A percentile compares a stretch with the other conserved stretches of the same genome.
Evolutionary conservation across 345 rosid species (phyloP).

Genomic region (Pistacia atlantica): DNA sequence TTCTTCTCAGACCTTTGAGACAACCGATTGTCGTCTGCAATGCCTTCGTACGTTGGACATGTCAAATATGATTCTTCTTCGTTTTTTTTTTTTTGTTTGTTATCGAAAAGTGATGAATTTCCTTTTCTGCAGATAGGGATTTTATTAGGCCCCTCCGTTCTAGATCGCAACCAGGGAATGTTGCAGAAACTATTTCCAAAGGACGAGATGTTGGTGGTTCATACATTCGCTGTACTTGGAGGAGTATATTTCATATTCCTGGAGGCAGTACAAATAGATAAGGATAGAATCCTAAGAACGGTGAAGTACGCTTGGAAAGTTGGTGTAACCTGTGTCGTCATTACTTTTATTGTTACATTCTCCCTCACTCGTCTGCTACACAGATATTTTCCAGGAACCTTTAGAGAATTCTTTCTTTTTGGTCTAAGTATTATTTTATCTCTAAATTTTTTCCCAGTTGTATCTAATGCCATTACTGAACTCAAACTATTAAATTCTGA

Average conservation of each 20-base stretch:
- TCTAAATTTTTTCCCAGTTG: constrained; percentile 18
- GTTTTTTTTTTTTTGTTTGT: too few species aligned
- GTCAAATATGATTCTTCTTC: too few species aligned
- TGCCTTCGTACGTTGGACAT: too few species aligned
- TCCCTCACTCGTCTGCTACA: neutral
- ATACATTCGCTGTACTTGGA: constrained; percentile 9
- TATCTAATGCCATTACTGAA: constrained; percentile 22
- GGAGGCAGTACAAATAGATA: constrained; percentile 30
- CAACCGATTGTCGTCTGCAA: constrained; percentile 31
- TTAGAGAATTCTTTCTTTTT: neutral
- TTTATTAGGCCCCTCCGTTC: constrained; percentile 29
- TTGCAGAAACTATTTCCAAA: constrained; percentile 9
- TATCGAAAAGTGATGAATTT: too few species aligned
- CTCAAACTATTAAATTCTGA: constrained; percentile 39
- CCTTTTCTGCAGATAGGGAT: constrained; percentile 26
- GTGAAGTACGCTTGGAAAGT: constrained; percentile 18
- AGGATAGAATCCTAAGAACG: neutral
- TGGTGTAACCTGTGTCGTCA: neutral
- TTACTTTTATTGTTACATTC: neutral
- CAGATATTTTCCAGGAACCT: neutral
- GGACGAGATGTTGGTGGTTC: neutral
- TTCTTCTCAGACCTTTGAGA: constrained; percentile 32
- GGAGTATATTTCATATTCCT: constrained; percentile 23
- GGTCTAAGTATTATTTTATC: neutral
- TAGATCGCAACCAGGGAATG: constrained; percentile 5